Evolutionary conservation across 805 yeast genomes (phyloP).

Genomic region (Grigorovia transvaalensis): DNA sequence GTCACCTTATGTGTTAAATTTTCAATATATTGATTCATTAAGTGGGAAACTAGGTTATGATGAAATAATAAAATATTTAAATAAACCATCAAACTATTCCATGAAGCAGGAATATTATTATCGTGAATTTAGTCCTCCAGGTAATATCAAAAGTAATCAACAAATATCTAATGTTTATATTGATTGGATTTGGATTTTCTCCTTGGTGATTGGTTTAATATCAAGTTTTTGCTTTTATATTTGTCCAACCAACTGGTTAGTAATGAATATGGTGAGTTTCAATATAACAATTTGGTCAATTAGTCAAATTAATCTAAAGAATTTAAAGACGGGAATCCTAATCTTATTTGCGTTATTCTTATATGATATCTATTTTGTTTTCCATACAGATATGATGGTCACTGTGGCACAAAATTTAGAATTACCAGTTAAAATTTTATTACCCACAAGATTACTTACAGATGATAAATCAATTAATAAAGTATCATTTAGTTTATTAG

Average conservation of each 20-base stretch:
- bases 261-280: constrained; percentile 35
- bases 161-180: constrained; percentile 31
- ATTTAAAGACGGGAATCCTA: constrained; percentile 37
- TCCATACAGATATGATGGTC: constrained; percentile 50
- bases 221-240: constrained; percentile 15
- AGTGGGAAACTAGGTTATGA: constrained; percentile 10
- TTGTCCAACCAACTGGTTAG: constrained; percentile 35
- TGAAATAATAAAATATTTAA: constrained; percentile 24
- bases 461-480: too few species aligned
- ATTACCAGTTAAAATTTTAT: constrained; percentile 33
- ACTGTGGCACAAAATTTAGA: constrained; percentile 47
- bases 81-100: constrained; percentile 5
- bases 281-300: constrained; percentile 38
- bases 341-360: constrained; percentile 41
- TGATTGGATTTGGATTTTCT: constrained; percentile 24
- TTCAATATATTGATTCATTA: constrained; percentile 15
- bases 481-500: constrained; percentile 33
- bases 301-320: constrained; percentile 30
- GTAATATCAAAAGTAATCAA: constrained; percentile 13
- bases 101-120: constrained; percentile 5
- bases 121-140: constrained; percentile 13
- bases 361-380: constrained; percentile 61
- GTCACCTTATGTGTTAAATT: constrained; percentile 22
- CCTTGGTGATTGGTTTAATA: constrained; percentile 12
- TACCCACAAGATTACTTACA: constrained; percentile 17